Conservation (phyloP, 345 rosid genomes). For the Toxicodendron radicans region DNA sequence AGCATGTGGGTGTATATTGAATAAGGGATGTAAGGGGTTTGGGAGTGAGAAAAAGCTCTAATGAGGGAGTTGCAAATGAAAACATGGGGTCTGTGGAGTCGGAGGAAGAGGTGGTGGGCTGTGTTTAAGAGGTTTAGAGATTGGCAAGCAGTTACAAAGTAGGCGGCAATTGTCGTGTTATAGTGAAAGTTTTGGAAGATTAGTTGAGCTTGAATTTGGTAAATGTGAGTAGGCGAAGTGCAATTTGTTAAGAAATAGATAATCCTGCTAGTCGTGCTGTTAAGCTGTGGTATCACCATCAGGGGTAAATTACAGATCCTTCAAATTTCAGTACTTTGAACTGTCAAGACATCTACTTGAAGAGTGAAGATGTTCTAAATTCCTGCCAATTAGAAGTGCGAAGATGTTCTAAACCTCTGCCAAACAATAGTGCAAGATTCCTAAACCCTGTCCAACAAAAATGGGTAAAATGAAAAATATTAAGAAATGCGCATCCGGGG, state of each 20-base stretch:
- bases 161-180: slow-evolving; percentile 36
- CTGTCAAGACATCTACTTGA: not conserved
- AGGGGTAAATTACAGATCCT: slow-evolving; percentile 7
- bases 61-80: slow-evolving; percentile 55
- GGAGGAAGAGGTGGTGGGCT: slow-evolving; percentile 31
- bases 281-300: slow-evolving; percentile 19
- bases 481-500: slow-evolving; percentile 67
- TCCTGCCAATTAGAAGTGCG: too few species aligned
- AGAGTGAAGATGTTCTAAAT: not conserved
- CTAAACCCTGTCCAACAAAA: too few species aligned
- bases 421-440: too few species aligned
- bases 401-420: too few species aligned
- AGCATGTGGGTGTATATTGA: slow-evolving; percentile 45
- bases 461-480: not conserved
- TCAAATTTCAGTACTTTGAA: not conserved
- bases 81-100: slow-evolving; percentile 37
- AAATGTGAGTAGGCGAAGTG: slow-evolving; percentile 31
- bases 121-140: slow-evolving; percentile 28
- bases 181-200: slow-evolving; percentile 37
- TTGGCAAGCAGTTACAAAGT: slow-evolving; percentile 43
- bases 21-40: slow-evolving; percentile 36
- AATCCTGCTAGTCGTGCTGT: slow-evolving; percentile 23
- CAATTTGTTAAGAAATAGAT: slow-evolving; percentile 31
- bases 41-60: slow-evolving; percentile 46
- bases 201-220: slow-evolving; percentile 50